Evolutionary conservation across 129 eudicot genomes (phyloP).

Genomic region (Artemisia argyi): DNA sequence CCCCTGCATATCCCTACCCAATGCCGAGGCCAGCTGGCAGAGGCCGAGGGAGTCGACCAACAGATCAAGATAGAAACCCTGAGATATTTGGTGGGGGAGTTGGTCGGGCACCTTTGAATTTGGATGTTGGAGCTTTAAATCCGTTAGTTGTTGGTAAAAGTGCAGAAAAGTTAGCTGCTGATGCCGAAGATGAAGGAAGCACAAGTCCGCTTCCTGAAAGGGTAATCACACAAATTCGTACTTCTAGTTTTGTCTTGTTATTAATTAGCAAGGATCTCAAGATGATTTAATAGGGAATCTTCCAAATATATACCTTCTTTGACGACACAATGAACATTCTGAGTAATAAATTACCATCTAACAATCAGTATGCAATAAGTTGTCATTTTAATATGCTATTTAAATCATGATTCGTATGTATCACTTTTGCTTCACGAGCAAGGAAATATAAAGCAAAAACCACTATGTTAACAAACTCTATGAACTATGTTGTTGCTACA

Average conservation of each 20-base stretch:
- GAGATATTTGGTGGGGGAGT: constrained; percentile 32
- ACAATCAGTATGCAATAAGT: background rate
- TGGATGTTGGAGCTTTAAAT: constrained; percentile 37
- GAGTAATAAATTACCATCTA: background rate
- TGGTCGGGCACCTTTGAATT: constrained; percentile 23
- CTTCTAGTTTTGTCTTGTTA: background rate
- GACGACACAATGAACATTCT: background rate
- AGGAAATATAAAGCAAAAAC: background rate
- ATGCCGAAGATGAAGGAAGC: constrained; percentile 57
- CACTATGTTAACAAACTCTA: background rate
- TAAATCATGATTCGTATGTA: background rate
- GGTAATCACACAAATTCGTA: constrained; percentile 23
- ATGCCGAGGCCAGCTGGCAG: constrained; percentile 61
- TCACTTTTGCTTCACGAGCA: background rate
- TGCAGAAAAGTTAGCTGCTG: constrained; percentile 42
- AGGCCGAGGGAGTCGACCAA: constrained; percentile 43
- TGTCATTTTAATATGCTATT: background rate
- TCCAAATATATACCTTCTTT: background rate
- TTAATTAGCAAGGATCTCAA: background rate
- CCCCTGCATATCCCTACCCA: constrained; percentile 37
- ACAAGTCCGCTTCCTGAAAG: constrained; percentile 54
- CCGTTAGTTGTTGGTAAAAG: constrained; percentile 37
- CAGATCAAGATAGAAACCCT: constrained; percentile 40
- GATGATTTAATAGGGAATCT: too few species aligned
- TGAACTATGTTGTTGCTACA: background rate